phyloP scores from a whole-genome alignment of 371 early-diverging fungal genomes.

The Umbelopsis sp. region DNA sequence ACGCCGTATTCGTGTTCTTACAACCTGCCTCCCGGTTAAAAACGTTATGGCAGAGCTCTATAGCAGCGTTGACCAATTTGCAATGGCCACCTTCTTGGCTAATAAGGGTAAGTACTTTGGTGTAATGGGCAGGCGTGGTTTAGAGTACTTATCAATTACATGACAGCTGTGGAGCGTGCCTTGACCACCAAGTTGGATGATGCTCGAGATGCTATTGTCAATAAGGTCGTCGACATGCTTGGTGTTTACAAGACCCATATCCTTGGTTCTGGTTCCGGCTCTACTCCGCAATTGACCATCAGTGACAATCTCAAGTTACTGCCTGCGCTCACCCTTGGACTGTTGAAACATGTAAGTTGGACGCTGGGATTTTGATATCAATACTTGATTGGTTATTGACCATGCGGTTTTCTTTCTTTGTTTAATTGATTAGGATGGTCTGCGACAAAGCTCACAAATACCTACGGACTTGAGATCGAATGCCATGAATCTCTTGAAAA shows the following conservation, averaged over 20 bases:
- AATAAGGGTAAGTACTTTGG: conserved; percentile 70
- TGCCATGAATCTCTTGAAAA: conserved; percentile 74
- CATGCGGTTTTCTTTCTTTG: neutral
- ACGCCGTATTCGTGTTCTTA: conserved; percentile 95
- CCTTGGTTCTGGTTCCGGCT: conserved; percentile 70
- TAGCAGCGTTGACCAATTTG: conserved; percentile 83
- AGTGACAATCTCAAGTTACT: conserved; percentile 86
- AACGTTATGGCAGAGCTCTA: conserved; percentile 81
- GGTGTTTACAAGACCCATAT: conserved; percentile 85
- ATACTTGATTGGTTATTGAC: too few species aligned
- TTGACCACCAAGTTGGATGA: conserved; percentile 90
- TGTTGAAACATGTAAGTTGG: conserved; percentile 73
- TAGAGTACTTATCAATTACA: neutral
- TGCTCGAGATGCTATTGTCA: conserved; percentile 90
- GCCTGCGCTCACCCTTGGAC: conserved; percentile 82
- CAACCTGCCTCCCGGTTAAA: conserved; percentile 89
- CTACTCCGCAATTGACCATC: conserved; percentile 80
- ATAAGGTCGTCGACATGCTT: conserved; percentile 86
- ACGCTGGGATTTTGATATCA: neutral
- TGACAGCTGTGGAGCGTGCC: conserved; percentile 75
- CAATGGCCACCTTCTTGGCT: conserved; percentile 79
- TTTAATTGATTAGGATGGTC: conserved; percentile 44
- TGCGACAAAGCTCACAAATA: conserved; percentile 72
- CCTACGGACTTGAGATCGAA: conserved; percentile 72
- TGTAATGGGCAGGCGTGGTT: neutral